Evolutionary conservation across 192 early-diverging fungal genomes (phyloP).

Genomic region (Linnemannia zychae): DNA sequence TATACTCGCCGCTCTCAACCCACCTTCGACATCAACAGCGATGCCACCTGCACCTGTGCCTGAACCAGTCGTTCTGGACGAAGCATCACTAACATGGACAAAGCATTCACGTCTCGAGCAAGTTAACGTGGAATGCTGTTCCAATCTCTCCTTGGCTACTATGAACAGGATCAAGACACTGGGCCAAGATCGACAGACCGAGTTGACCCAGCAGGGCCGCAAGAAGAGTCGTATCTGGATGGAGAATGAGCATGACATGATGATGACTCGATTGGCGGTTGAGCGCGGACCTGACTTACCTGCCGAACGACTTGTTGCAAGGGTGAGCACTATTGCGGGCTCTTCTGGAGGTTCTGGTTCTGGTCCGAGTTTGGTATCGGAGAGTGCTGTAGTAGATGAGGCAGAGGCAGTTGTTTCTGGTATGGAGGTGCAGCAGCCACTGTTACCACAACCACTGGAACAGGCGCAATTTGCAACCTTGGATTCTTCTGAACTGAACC

Average conservation of each 20-base stretch:
- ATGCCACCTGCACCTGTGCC: neutral
- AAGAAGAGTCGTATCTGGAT: conserved; percentile 51
- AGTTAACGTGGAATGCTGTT: conserved; percentile 48
- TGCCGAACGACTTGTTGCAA: neutral
- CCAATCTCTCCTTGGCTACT: conserved; percentile 23
- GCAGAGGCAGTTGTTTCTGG: neutral
- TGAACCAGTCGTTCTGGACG: neutral
- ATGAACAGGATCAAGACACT: conserved; percentile 35
- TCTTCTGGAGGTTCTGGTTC: neutral
- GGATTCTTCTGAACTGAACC: neutral
- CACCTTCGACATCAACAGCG: neutral
- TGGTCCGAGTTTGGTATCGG: neutral
- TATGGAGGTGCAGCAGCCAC: neutral
- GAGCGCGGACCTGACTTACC: conserved; percentile 31
- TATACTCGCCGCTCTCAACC: no score
- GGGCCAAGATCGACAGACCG: conserved; percentile 14
- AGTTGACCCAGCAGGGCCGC: conserved; percentile 15
- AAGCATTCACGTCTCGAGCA: conserved; percentile 36
- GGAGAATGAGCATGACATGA: conserved; percentile 57
- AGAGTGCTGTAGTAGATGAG: neutral
- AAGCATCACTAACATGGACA: conserved; percentile 17
- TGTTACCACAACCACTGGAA: neutral
- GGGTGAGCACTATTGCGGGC: neutral
- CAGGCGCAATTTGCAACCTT: neutral
- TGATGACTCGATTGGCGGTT: conserved; percentile 46